Evolutionary conservation across 495 filamentous ascomycete genomes (phyloP), one percentile per base, ranked within the genome.

Genomic region (Tuber melanosporum): DNA sequence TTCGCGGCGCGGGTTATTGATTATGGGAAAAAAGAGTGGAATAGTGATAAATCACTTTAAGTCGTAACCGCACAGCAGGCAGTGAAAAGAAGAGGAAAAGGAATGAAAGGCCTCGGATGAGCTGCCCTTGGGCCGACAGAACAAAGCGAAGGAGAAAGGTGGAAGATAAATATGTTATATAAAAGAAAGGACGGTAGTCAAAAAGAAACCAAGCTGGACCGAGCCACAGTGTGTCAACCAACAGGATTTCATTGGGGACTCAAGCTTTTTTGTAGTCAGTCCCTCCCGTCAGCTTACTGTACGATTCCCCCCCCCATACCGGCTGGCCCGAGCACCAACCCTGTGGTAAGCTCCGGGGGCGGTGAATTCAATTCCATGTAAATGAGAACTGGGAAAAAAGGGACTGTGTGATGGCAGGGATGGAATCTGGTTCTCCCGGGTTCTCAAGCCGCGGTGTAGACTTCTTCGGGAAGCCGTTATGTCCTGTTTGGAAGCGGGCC

Each of bases 21-120:
- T 32, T 15, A 17, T 15, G n/a, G 12, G 57, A 26, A 66, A 66
- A 66, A 66, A 66, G 57, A 66, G 57, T 17, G 57, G 57, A 66
- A 66, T n/a, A 66, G 57, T 66, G 57, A 66, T 66, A 66, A 66
- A 66, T 66, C 57, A 66, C 57, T 66, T 66, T 66, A 66, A 66
- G n/a, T 66, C 57, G 26, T 32, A 66, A 49, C 47, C 52, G 22
- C 52, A 62, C n/a, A 32, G 12, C 10, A 66, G 57, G 57, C 47
- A 66, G 57, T n/a, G 15, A n/a, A 9, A 22, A 7, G 10, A 26
- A n/a, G 9, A 43, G 42, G 42, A 62, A 26, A 66, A 66, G 26
- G 57, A 66, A 66, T 32, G 57, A 32, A 66, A 66, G 57, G 57
- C 26, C 57, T 22, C 57, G 57, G 17, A 66, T 32, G n/a, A 66